Base-by-base conservation (phyloP, 2,329 filamentous ascomycete species). In the Calonectria fujianensis region DNA sequence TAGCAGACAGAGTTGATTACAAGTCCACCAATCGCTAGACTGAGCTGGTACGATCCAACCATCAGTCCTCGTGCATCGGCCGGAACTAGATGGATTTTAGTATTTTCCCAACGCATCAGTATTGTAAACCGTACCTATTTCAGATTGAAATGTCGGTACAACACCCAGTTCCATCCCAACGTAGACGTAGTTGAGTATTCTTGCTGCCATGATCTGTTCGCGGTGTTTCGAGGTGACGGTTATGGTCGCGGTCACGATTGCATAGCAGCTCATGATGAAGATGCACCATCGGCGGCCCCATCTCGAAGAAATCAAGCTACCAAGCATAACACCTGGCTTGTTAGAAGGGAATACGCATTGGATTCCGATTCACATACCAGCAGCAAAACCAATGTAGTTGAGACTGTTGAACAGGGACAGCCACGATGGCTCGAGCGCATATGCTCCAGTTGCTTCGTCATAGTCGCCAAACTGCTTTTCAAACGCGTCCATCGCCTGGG, bases 401-500 rank as follows among this genome's bases (percentile, higher is more conserved):
- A 85, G 68, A 11, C 83, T 84, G 39, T 85, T 85, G 65, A 86
- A 83, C 2, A 86, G 73, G 0, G 85, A 84, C 10, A 84, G 75
- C 80, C 81, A 86, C 1, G 75, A 82, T 0, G 85, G 76, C 1
- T 80, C 78, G 3, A 86, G 74, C 2, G 69, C 69, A 41, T 83
- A 86, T 3, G 70, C 67, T 2, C 78, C 74, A 2, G 72, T 74
- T 13, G 29, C 66, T 74, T 57, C 74, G 48, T 85, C 72, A 35
- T 76, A 82, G 3, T 78, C 74, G 0, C 85, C 84, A 65, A 86
- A 86, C 27, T 84, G 80, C 29, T 75, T 78, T 8, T 79, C 79
- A 67, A 85, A 86, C 2, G 83, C 68, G 16, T 81, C 76, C 85
- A 86, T 86, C 3, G 85, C 82, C 75, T 86, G 85, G 0, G 78